Conservation (phyloP, 192 early-diverging fungal species). For the Coemansia sp. region DNA sequence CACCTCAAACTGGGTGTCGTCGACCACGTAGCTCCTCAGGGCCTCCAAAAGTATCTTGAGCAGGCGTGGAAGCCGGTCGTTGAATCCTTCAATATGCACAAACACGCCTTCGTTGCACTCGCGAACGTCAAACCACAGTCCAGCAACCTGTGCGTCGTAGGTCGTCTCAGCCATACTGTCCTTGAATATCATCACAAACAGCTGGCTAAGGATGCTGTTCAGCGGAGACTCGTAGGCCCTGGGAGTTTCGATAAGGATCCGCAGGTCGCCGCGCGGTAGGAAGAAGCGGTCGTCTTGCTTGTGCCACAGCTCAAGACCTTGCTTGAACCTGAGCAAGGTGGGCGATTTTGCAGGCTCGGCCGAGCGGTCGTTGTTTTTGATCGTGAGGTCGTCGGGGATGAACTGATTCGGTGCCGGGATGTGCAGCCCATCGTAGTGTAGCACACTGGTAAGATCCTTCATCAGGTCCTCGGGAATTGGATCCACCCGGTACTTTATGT, state of each 20-base stretch:
- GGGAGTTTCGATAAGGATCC: slow-evolving; percentile 72
- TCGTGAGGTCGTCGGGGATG: slow-evolving; percentile 80
- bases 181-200: slow-evolving; percentile 78
- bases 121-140: slow-evolving; percentile 73
- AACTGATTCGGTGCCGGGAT: slow-evolving; percentile 67
- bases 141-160: slow-evolving; percentile 90
- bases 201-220: slow-evolving; percentile 65
- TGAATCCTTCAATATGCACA: slow-evolving; percentile 79
- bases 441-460: slow-evolving; percentile 19
- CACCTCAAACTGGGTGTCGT: slow-evolving; percentile 71
- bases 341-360: slow-evolving; percentile 16
- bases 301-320: slow-evolving; percentile 77
- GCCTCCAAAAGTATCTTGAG: slow-evolving; percentile 68
- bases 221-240: slow-evolving; percentile 72
- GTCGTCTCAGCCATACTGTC: slow-evolving; percentile 84
- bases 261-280: slow-evolving; percentile 84
- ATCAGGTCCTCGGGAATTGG: slow-evolving; percentile 58
- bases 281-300: slow-evolving; percentile 93
- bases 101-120: slow-evolving; percentile 70
- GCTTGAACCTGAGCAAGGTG: slow-evolving; percentile 28
- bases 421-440: slow-evolving; percentile 39
- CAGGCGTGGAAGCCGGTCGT: slow-evolving; percentile 78
- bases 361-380: slow-evolving; percentile 46
- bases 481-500: slow-evolving; percentile 71
- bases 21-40: slow-evolving; percentile 64